These are phyloP conservation scores for Euphorbia celastroides DNA, from an alignment of 441 rosid genomes.

Conservation along the genomic window DNA sequence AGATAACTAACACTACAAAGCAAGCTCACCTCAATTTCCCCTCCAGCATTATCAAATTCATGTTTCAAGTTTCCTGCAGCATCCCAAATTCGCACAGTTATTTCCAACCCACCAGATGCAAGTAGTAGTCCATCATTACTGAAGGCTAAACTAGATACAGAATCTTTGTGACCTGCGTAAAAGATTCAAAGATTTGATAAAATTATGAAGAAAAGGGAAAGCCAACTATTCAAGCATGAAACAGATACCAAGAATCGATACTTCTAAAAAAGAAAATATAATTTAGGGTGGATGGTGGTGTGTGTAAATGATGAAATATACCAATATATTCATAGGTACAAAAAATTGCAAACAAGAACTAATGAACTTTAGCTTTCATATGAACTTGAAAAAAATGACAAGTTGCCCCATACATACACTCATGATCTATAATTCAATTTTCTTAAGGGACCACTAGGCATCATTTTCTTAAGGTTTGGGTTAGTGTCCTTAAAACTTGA, in stretches of 20 bases:
- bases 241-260: not conserved
- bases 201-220: not conserved
- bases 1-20: not conserved
- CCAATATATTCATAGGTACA: not conserved
- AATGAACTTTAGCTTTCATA: not conserved
- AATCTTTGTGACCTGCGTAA: slow-evolving; percentile 69
- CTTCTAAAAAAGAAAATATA: not conserved
- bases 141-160: slow-evolving; percentile 67
- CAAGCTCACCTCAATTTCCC: slow-evolving; percentile 54
- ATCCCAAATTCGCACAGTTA: slow-evolving; percentile 62
- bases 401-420: not conserved
- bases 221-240: not conserved
- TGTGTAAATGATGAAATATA: not conserved
- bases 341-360: not conserved
- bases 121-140: slow-evolving; percentile 66
- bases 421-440: not conserved
- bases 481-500: not conserved
- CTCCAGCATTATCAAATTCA: slow-evolving; percentile 56
- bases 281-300: not conserved
- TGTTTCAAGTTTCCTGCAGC: slow-evolving; percentile 41
- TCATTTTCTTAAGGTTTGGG: not conserved
- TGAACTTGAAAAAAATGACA: not conserved
- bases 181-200: slow-evolving; percentile 1
- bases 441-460: not conserved
- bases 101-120: slow-evolving; percentile 79